These are phyloP conservation scores for Ceriops tagal DNA, from an alignment of 345 rosid species.

Conservation along the genomic window DNA sequence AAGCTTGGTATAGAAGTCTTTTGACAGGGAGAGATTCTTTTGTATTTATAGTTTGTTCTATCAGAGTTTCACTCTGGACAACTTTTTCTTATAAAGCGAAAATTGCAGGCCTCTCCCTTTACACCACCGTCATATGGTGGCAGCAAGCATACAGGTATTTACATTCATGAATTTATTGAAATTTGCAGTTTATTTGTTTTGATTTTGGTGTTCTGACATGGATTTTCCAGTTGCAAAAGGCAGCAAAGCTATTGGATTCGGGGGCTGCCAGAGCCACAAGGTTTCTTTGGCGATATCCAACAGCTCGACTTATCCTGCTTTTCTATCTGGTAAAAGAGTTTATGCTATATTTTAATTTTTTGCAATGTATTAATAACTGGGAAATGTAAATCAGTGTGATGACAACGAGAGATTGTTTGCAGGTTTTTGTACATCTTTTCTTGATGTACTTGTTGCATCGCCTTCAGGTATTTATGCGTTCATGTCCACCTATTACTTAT, in stretches of 20 bases:
- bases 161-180: constrained; percentile 2
- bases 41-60: not conserved
- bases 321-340: constrained; percentile 68
- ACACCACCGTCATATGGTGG: constrained; percentile 81
- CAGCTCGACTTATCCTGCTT: constrained; percentile 70
- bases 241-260: constrained; percentile 81
- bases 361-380: not conserved
- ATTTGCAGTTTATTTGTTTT: constrained; percentile 8
- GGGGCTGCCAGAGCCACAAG: constrained; percentile 96
- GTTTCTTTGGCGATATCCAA: constrained; percentile 96
- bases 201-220: constrained; percentile 16
- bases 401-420: constrained; percentile 29
- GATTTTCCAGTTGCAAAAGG: constrained; percentile 75
- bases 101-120: constrained; percentile 84
- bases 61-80: not conserved
- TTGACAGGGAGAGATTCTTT: not conserved
- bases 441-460: constrained; percentile 94
- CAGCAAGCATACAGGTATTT: constrained; percentile 72
- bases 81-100: constrained; percentile 18
- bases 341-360: constrained; percentile 1
- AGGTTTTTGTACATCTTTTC: constrained; percentile 96
- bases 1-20: too few relatives aligned
- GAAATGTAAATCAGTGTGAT: constrained; percentile 16
- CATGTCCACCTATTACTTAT: not conserved
- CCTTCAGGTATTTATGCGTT: constrained; percentile 65